phyloP scores from a whole-genome alignment of 352 stramenopile species.

The Globisporangium okanoganense region DNA sequence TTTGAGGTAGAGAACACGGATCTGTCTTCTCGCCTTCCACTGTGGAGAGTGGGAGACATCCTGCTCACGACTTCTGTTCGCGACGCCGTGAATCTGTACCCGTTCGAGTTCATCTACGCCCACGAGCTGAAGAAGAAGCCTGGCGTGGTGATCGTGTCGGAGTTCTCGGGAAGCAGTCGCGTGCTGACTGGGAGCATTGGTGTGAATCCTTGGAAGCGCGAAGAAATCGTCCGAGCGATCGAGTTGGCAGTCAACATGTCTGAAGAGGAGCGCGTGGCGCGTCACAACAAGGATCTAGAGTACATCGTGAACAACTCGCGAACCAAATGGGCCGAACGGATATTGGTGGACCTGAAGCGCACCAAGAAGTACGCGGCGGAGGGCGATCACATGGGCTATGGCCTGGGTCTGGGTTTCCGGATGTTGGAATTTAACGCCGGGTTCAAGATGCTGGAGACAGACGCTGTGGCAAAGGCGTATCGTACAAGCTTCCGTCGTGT shows the following conservation, averaged over 20 bases:
- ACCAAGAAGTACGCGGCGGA: constrained; percentile 83
- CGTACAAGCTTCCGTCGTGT: constrained; percentile 81
- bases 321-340: constrained; percentile 95
- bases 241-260: constrained; percentile 66
- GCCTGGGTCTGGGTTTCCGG: constrained; percentile 94
- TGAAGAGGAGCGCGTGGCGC: constrained; percentile 56
- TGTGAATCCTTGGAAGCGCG: constrained; percentile 98
- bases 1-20: constrained; percentile 80
- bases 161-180: constrained; percentile 97
- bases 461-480: constrained; percentile 90
- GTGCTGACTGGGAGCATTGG: constrained; percentile 95
- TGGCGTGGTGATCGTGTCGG: constrained; percentile 94
- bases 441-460: constrained; percentile 93
- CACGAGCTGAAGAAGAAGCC: constrained; percentile 68
- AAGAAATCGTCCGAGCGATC: constrained; percentile 81
- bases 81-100: constrained; percentile 81
- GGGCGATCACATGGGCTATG: constrained; percentile 92
- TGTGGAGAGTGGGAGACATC: constrained; percentile 74
- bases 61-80: constrained; percentile 74
- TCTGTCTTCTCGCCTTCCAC: constrained; percentile 59
- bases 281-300: constrained; percentile 79
- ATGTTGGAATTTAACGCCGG: constrained; percentile 96
- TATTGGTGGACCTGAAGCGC: constrained; percentile 97
- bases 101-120: constrained; percentile 86
- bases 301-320: constrained; percentile 96